A percentile compares a stretch with the other conserved stretches of the same genome.
These are phyloP conservation scores for Nephelium lappaceum DNA, from an alignment of 345 rosid genomes.

Conservation along the genomic window DNA sequence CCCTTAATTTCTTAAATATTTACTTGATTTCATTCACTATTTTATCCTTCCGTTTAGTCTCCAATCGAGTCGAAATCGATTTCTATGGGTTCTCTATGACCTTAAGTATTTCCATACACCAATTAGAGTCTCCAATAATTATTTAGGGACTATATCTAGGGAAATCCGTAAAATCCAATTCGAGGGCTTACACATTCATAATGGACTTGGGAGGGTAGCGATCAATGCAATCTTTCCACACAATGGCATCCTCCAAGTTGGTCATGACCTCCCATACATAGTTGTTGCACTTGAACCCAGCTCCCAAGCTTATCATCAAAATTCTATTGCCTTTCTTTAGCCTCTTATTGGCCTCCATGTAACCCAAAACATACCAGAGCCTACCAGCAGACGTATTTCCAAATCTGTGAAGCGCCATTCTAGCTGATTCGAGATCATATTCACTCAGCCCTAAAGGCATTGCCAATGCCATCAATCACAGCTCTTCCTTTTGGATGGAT, in stretches of 20 bases:
- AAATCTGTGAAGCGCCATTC: slow-evolving; percentile 79
- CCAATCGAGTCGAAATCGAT: no score
- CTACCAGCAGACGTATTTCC: slow-evolving; percentile 88
- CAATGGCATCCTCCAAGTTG: slow-evolving; percentile 46
- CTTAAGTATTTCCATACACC: no score
- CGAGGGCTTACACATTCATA: no score
- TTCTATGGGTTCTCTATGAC: no score
- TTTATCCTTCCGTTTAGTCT: no score
- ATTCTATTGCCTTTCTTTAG: slow-evolving; percentile 47
- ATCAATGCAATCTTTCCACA: slow-evolving; percentile 54
- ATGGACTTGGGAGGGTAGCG: slow-evolving; percentile 35
- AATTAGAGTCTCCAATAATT: no score
- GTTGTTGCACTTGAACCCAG: slow-evolving; percentile 63
- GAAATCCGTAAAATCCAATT: no score
- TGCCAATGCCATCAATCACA: slow-evolving; percentile 65
- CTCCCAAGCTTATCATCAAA: slow-evolving; percentile 66
- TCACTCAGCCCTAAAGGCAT: slow-evolving; percentile 52
- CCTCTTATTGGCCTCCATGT: slow-evolving; percentile 70
- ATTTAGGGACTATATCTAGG: no score
- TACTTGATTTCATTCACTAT: no score
- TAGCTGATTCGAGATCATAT: slow-evolving; percentile 70
- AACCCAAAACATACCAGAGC: slow-evolving; percentile 77
- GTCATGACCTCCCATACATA: slow-evolving; percentile 60
- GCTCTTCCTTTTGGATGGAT: slow-evolving; percentile 90
- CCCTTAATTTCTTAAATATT: no score